These are phyloP conservation scores for Chamaenerion angustifolium DNA, from an alignment of 345 rosid species.

Conservation along the genomic window DNA sequence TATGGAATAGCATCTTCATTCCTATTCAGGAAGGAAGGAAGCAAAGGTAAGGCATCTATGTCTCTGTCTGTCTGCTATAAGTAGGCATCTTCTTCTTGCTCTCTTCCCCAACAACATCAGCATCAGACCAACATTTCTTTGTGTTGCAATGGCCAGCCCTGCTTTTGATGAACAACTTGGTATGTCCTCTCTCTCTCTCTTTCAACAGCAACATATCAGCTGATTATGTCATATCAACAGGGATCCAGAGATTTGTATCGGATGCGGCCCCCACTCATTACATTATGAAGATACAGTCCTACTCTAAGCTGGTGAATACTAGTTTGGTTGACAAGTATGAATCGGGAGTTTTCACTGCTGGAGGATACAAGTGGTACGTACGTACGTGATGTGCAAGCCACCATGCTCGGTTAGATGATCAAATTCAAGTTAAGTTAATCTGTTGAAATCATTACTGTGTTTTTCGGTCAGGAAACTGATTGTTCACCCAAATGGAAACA, in stretches of 20 bases:
- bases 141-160: constrained; percentile 13
- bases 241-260: constrained; percentile 19
- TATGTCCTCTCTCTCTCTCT: constrained; percentile 5
- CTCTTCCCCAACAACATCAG: too few relatives aligned
- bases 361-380: constrained; percentile 63
- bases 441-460: background rate
- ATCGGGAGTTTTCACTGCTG: constrained; percentile 48
- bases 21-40: too few relatives aligned
- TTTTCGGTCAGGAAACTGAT: constrained; percentile 55
- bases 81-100: too few relatives aligned
- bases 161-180: constrained; percentile 7
- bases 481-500: constrained; percentile 51
- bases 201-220: background rate
- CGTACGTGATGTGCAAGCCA: background rate
- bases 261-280: constrained; percentile 43
- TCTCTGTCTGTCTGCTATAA: too few relatives aligned
- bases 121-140: background rate
- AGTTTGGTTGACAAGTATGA: constrained; percentile 34
- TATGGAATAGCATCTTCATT: too few relatives aligned
- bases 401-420: background rate
- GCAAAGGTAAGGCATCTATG: too few relatives aligned
- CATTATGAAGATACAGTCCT: constrained; percentile 30
- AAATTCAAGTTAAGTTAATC: background rate
- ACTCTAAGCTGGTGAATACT: constrained; percentile 30
- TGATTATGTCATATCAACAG: background rate